A percentile compares a stretch with the other conserved stretches of the same genome.
phyloP scores from a whole-genome alignment of 2,329 filamentous ascomycete species.

The Blastomyces parvus region DNA sequence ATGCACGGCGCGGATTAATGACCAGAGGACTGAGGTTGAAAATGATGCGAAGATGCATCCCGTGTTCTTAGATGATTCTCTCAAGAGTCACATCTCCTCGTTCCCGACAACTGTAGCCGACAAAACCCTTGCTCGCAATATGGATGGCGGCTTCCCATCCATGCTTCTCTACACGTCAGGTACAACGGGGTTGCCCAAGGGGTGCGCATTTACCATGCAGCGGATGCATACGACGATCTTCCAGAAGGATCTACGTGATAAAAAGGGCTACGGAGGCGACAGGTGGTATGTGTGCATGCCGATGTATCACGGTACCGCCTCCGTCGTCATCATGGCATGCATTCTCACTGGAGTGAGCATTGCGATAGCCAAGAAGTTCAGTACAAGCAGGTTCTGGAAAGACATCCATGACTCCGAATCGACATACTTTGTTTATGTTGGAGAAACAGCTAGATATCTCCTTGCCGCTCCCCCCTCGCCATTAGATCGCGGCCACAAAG shows the following conservation, averaged over 20 bases:
- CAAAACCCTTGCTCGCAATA: slow-evolving; percentile 45
- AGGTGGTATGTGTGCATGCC: slow-evolving; percentile 71
- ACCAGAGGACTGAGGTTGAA: slow-evolving; percentile 39
- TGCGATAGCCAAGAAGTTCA: slow-evolving; percentile 46
- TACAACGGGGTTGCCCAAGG: slow-evolving; percentile 68
- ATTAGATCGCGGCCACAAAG: slow-evolving; percentile 37
- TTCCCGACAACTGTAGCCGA: slow-evolving; percentile 44
- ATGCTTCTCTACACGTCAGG: slow-evolving; percentile 64
- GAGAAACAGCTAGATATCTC: slow-evolving; percentile 66
- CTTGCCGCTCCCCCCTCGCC: slow-evolving; percentile 51
- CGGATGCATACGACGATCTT: slow-evolving; percentile 35
- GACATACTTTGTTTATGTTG: slow-evolving; percentile 67
- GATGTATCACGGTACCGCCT: slow-evolving; percentile 66
- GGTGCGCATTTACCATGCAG: slow-evolving; percentile 50
- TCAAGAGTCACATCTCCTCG: slow-evolving; percentile 41
- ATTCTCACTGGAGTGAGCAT: slow-evolving; percentile 43
- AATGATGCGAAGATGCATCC: slow-evolving; percentile 51
- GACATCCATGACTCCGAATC: slow-evolving; percentile 59
- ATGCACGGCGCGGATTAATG: slow-evolving; percentile 50
- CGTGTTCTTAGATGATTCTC: slow-evolving; percentile 42
- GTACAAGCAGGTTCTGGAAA: slow-evolving; percentile 59
- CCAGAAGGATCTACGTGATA: slow-evolving; percentile 27
- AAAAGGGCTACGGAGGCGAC: slow-evolving; percentile 35
- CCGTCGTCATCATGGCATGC: slow-evolving; percentile 48
- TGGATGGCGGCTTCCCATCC: slow-evolving; percentile 48